phyloP scores from a whole-genome alignment of 257 asterid species.

The Solanum ahanhuiri region DNA sequence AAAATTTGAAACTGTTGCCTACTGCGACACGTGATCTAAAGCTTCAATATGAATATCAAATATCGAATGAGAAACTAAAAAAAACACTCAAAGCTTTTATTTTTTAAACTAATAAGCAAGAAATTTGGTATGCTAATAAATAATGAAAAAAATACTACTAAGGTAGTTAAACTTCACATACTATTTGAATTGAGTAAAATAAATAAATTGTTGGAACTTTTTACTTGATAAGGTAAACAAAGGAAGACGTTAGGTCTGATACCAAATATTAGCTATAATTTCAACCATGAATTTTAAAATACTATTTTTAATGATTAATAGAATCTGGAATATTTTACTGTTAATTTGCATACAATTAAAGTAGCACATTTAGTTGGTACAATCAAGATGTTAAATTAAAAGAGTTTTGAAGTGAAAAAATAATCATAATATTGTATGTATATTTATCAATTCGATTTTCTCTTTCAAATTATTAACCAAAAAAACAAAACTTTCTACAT shows the following conservation, averaged over 20 bases:
- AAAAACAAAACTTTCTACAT: background rate
- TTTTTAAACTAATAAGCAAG: background rate
- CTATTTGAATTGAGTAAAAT: background rate
- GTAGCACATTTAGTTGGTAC: background rate
- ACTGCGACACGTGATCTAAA: rapidly evolving
- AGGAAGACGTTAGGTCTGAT: background rate
- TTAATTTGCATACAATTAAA: background rate
- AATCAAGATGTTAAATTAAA: background rate
- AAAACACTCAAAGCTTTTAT: background rate
- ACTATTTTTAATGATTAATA: background rate
- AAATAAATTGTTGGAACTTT: background rate
- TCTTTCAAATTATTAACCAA: background rate
- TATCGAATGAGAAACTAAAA: rapidly evolving
- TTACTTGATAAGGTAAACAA: background rate
- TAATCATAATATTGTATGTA: background rate
- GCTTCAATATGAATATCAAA: background rate
- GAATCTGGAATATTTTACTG: background rate
- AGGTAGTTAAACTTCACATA: background rate
- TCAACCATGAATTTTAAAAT: background rate
- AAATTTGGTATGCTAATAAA: background rate
- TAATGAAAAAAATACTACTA: background rate
- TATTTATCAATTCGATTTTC: background rate
- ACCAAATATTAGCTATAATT: background rate
- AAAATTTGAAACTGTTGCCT: rapidly evolving
- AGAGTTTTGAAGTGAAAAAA: background rate